Base-by-base conservation (phyloP, 2,329 filamentous ascomycete genomes). In the Epichloe uncinata region DNA sequence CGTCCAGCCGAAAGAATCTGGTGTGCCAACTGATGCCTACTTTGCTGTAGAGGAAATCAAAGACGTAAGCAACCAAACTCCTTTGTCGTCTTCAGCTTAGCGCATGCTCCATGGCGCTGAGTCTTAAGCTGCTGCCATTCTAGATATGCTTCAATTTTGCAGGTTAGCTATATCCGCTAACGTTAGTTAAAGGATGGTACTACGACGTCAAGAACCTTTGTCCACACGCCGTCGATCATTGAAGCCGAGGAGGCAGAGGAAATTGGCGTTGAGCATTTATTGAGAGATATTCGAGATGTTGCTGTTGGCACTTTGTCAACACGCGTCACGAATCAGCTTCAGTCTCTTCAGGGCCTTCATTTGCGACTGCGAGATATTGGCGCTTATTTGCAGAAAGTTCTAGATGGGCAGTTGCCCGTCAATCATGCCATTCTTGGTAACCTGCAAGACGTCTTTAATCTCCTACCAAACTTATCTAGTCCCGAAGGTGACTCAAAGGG, bases 1-100 rank as follows among this genome's bases (percentile, higher is more conserved):
- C 65, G 93, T 98, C 55, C 91, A 97, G 70, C 91, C 93, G 22
- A 96, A 96, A 72, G 91, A 97, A 70, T 87, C 95, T 18, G 93
- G 93, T 54, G 93, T 98, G 49, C 93, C 93, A 18, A 98, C 93
- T 47, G 93, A 98, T 72, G 93, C 93, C 45, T 98, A 98, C 74
- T 97, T 98, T 73, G 93, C 93, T 5, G 88, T 98, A 47, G 93
- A 98, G 64, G 93, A 98, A 75, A 98, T 98, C 72, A 97, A 97
- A 73, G 93, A 98, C 75, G 90, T 96, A 72, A 63, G 84, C 73
- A n/a, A 34, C 16, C 9, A 9, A 18, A 13, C 11, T 20, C 9
- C 18, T 5, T 35, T 15, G 12, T 13, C 26, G 26, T 9, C 16
- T 33, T 16, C 18, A n/a, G 20, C 16, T n/a, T 4, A 12, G 22